Conservation (phyloP, 2,329 filamentous ascomycete genomes). For the Hortaea sp. region DNA sequence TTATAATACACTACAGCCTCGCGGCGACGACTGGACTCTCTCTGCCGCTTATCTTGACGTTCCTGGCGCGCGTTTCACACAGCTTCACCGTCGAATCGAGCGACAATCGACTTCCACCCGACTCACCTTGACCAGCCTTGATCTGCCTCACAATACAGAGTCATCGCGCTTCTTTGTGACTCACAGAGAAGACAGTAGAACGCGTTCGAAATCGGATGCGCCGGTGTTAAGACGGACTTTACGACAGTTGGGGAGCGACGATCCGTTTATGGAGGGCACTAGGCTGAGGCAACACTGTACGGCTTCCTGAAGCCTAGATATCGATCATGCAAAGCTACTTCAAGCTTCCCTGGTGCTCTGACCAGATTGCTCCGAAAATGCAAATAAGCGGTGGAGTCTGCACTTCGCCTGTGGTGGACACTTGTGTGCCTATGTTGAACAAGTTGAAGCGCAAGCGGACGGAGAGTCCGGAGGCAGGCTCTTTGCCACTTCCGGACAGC, state of each 20-base stretch:
- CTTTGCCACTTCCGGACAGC: constrained; percentile 6
- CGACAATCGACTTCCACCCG: no score
- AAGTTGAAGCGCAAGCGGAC: constrained; percentile 51
- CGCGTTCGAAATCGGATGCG: no score
- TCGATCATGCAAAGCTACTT: constrained; percentile 42
- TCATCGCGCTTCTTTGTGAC: no score
- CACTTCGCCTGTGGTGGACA: constrained; percentile 34
- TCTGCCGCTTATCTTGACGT: no score
- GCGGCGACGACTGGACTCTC: not conserved
- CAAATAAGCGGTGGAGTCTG: constrained; percentile 32
- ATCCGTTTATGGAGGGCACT: no score
- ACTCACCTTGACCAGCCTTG: no score
- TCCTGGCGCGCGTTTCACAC: no score
- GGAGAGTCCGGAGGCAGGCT: constrained; percentile 33
- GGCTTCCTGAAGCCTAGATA: constrained; percentile 10
- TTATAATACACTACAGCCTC: constrained; percentile 7
- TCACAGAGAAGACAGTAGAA: no score
- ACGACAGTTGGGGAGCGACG: no score
- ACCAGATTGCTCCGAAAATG: constrained; percentile 28
- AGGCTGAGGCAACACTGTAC: constrained; percentile 7
- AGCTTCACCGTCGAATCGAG: no score
- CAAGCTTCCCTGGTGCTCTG: constrained; percentile 36
- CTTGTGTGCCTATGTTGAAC: constrained; percentile 33
- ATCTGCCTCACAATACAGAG: no score
- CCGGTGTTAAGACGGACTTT: no score